These are phyloP conservation scores for Urtica urens DNA, from an alignment of 306 rosid species.

Conservation along the genomic window DNA sequence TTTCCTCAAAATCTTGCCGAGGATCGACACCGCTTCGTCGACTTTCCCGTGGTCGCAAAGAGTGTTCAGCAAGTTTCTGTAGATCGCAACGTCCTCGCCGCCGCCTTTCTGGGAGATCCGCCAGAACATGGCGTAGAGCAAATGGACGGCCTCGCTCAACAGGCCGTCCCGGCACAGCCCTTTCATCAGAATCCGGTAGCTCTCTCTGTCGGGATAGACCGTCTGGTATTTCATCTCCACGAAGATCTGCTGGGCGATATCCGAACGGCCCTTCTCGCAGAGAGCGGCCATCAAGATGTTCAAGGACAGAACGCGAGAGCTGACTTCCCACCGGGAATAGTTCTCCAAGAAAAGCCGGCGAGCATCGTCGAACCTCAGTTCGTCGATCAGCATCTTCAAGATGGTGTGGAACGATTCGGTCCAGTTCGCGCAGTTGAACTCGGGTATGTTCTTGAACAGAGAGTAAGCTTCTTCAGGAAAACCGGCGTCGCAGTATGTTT, in stretches of 20 bases:
- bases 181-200: conserved; percentile 30
- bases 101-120: conserved; percentile 36
- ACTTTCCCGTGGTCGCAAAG: conserved; percentile 26
- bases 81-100: conserved; percentile 32
- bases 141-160: conserved; percentile 31
- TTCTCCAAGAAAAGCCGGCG: conserved; percentile 22
- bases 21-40: conserved; percentile 29
- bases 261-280: conserved; percentile 23
- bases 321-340: conserved; percentile 28
- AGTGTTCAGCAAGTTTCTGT: conserved; percentile 27
- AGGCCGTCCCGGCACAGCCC: conserved; percentile 30
- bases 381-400: conserved; percentile 28
- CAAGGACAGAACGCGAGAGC: conserved; percentile 24
- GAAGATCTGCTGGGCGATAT: conserved; percentile 28
- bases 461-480: conserved; percentile 22
- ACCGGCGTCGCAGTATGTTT: conserved; percentile 25
- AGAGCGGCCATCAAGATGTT: conserved; percentile 30
- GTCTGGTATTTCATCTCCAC: conserved; percentile 33
- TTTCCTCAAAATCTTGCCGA: conserved; percentile 33
- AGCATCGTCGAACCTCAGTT: conserved; percentile 28
- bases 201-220: conserved; percentile 27
- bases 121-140: conserved; percentile 42
- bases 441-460: conserved; percentile 21
- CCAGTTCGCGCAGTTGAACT: conserved; percentile 34
- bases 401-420: conserved; percentile 32